Conservation (phyloP, 2,329 filamentous ascomycete genomes). For the Pseudogymnoascus sp. region DNA sequence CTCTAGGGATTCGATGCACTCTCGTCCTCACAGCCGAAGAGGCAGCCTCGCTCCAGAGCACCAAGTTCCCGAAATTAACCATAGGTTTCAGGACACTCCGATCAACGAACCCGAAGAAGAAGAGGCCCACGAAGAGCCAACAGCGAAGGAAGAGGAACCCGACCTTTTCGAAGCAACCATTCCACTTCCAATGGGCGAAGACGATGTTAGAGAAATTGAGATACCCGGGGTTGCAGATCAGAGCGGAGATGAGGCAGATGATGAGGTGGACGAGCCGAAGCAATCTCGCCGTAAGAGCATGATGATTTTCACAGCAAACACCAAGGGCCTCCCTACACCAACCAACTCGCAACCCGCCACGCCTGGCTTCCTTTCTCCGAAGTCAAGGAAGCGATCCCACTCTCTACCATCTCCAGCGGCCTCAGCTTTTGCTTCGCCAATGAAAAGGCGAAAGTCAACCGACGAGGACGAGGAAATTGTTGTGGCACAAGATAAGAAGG, state of each 20-base stretch:
- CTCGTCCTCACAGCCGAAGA: conserved; percentile 26
- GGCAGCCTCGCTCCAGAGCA: conserved; percentile 33
- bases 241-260: conserved; percentile 53
- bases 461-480: not conserved
- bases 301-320: conserved; percentile 29
- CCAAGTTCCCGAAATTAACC: conserved; percentile 32
- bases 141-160: conserved; percentile 19
- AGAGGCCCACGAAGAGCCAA: conserved; percentile 14
- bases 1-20: conserved; percentile 39
- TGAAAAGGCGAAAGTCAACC: conserved; percentile 16
- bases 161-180: conserved; percentile 44
- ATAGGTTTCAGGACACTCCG: conserved; percentile 26
- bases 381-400: conserved; percentile 23
- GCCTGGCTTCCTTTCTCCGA: conserved; percentile 15
- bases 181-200: conserved; percentile 57
- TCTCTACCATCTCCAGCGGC: conserved; percentile 23
- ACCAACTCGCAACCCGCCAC: conserved; percentile 21
- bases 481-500: not conserved
- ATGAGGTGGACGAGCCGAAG: conserved; percentile 33
- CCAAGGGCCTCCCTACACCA: conserved; percentile 20
- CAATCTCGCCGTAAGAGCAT: conserved; percentile 36
- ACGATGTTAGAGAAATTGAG: conserved; percentile 74
- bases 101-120: not conserved
- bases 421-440: conserved; percentile 17
- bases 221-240: conserved; percentile 59